A percentile compares a stretch with the other conserved stretches of the same genome.
Evolutionary conservation across 805 yeast genomes (phyloP).

Genomic region (Saccharomycopsis schoenii): DNA sequence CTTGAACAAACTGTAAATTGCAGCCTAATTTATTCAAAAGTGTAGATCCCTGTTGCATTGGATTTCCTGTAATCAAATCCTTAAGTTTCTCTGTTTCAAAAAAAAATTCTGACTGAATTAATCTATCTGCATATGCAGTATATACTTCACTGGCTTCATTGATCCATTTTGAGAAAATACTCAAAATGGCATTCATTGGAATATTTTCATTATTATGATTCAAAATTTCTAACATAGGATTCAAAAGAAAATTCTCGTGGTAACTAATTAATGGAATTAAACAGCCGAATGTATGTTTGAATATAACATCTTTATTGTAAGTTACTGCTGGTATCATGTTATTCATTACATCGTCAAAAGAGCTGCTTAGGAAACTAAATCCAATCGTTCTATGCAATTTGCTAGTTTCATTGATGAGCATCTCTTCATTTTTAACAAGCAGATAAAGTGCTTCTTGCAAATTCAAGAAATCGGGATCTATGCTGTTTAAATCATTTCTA

Average conservation of each 20-base stretch:
- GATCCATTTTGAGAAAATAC: constrained; percentile 13
- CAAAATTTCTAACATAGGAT: constrained; percentile 17
- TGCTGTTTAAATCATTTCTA: constrained; percentile 5
- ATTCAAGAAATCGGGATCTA: constrained; percentile 6
- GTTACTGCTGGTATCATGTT: background rate
- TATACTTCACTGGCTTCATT: constrained; percentile 15
- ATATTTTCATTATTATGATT: constrained; percentile 10
- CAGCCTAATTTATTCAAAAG: background rate
- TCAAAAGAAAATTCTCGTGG: constrained; percentile 14
- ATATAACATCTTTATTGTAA: constrained; percentile 13
- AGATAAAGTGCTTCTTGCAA: constrained; percentile 15
- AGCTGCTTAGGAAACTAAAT: constrained; percentile 12
- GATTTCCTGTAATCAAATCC: background rate
- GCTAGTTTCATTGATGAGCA: constrained; percentile 8
- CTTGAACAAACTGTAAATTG: background rate
- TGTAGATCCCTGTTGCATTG: background rate
- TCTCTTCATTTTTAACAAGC: constrained; percentile 14
- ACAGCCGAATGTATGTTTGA: constrained; percentile 18
- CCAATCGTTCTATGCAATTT: constrained; percentile 12
- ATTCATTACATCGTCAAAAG: constrained; percentile 10
- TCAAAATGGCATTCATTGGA: constrained; percentile 14
- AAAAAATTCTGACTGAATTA: constrained; percentile 16
- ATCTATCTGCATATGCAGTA: constrained; percentile 12
- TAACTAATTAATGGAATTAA: constrained; percentile 16
- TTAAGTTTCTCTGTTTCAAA: constrained; percentile 13